Percentiles rank a stretch among this genome's conserved stretches.
Conservation (phyloP, 2,329 filamentous ascomycete genomes). For the Sclerotinia sclerotiorum region DNA sequence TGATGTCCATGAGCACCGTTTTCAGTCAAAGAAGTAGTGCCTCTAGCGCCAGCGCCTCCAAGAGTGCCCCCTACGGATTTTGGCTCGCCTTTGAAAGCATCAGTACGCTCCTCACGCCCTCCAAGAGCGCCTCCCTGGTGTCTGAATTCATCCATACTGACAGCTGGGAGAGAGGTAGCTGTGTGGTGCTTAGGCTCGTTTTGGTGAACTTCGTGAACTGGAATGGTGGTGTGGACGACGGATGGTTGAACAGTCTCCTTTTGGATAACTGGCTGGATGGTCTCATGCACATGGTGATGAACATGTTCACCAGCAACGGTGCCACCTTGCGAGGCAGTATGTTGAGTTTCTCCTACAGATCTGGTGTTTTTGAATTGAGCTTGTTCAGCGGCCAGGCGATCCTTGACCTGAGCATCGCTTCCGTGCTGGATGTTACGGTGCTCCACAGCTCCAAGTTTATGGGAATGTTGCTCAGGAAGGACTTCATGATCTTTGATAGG, state of each 20-base stretch:
- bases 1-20: conserved; percentile 24
- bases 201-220: conserved; percentile 71
- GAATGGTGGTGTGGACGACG: conserved; percentile 69
- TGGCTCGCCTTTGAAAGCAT: conserved; percentile 63
- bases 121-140: conserved; percentile 53
- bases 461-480: conserved; percentile 60
- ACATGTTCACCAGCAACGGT: conserved; percentile 60
- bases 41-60: conserved; percentile 35
- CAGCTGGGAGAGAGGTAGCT: conserved; percentile 61
- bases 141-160: conserved; percentile 64
- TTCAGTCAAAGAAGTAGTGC: conserved; percentile 37
- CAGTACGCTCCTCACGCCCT: conserved; percentile 55
- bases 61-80: conserved; percentile 45
- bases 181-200: conserved; percentile 65
- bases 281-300: conserved; percentile 53
- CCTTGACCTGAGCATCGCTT: conserved; percentile 49
- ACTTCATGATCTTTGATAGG: conserved; percentile 57
- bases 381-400: conserved; percentile 53
- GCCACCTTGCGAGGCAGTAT: conserved; percentile 50
- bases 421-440: conserved; percentile 63
- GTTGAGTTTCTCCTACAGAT: conserved; percentile 48
- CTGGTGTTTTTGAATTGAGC: conserved; percentile 54
- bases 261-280: conserved; percentile 67
- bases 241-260: conserved; percentile 67
- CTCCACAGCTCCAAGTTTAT: conserved; percentile 59